A percentile compares a stretch with the other conserved stretches of the same genome.
Conservation (phyloP, 495 filamentous ascomycete genomes). For the Clohesyomyces aquaticus region DNA sequence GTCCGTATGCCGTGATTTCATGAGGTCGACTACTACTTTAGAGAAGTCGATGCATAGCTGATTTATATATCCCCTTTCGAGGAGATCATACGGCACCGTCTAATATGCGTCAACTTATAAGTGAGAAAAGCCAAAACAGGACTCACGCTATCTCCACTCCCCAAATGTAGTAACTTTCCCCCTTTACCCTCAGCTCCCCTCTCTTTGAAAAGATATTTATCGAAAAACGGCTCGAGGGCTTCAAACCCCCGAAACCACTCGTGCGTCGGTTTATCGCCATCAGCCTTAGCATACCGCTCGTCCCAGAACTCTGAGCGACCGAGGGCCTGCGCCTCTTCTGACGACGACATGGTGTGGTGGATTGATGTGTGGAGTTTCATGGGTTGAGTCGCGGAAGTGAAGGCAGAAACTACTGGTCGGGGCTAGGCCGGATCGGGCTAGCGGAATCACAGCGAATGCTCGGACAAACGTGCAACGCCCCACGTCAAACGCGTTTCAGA, state of each 20-base stretch:
- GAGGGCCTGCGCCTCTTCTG: conserved; percentile 38
- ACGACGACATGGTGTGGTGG: conserved; percentile 2
- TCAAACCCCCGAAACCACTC: conserved; percentile 61
- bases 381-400: too few species aligned
- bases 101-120: too few species aligned
- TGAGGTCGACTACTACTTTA: conserved; percentile 54
- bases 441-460: too few species aligned
- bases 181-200: conserved; percentile 31
- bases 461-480: too few species aligned
- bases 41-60: conserved; percentile 66
- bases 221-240: conserved; percentile 56
- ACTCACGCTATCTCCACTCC: conserved; percentile 62
- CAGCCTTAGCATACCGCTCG: conserved; percentile 49
- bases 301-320: conserved; percentile 58
- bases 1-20: conserved; percentile 51
- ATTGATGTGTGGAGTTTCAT: background rate
- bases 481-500: too few species aligned
- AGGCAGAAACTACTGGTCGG: too few species aligned
- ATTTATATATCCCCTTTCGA: conserved; percentile 53
- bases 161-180: conserved; percentile 57
- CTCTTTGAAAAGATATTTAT: conserved; percentile 48
- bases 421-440: too few species aligned
- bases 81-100: conserved; percentile 57
- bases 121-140: background rate
- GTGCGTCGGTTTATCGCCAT: conserved; percentile 40